phyloP scores from a whole-genome alignment of 2,329 filamentous ascomycete species.

The Pseudopithomyces chartarum region DNA sequence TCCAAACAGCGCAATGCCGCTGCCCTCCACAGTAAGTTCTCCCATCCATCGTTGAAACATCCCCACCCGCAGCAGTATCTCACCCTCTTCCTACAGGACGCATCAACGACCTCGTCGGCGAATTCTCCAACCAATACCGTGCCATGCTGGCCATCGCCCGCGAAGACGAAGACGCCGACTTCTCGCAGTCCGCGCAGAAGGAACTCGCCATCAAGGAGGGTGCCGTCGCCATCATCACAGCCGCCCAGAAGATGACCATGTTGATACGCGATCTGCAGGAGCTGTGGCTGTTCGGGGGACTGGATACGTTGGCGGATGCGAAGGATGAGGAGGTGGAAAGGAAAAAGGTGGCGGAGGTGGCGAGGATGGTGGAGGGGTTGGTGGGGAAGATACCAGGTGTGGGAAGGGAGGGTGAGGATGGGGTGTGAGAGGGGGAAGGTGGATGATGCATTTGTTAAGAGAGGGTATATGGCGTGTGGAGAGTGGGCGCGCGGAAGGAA shows the following conservation, averaged over 20 bases:
- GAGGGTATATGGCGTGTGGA: neutral
- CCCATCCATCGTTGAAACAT: neutral
- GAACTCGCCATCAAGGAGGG: constrained; percentile 12
- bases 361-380: constrained; percentile 27
- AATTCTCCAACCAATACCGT: constrained; percentile 9
- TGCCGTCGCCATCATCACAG: constrained; percentile 48
- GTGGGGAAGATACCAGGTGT: constrained; percentile 20
- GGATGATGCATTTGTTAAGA: neutral
- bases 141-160: constrained; percentile 4
- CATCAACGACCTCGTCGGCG: constrained; percentile 7
- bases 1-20: constrained; percentile 49
- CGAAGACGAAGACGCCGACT: constrained; percentile 8
- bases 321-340: constrained; percentile 30
- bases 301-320: constrained; percentile 57
- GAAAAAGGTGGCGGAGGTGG: constrained; percentile 24
- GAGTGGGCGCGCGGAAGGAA: too few relatives aligned
- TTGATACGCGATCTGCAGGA: constrained; percentile 68
- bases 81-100: constrained; percentile 3
- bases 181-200: constrained; percentile 9
- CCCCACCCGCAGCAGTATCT: neutral
- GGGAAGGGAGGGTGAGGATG: neutral
- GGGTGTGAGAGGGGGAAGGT: neutral
- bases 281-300: constrained; percentile 68
- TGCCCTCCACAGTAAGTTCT: constrained; percentile 40
- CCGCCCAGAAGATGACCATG: constrained; percentile 65